These are phyloP conservation scores for Sporothrix inflata DNA, from an alignment of 2,329 filamentous ascomycete species.

Conservation along the genomic window DNA sequence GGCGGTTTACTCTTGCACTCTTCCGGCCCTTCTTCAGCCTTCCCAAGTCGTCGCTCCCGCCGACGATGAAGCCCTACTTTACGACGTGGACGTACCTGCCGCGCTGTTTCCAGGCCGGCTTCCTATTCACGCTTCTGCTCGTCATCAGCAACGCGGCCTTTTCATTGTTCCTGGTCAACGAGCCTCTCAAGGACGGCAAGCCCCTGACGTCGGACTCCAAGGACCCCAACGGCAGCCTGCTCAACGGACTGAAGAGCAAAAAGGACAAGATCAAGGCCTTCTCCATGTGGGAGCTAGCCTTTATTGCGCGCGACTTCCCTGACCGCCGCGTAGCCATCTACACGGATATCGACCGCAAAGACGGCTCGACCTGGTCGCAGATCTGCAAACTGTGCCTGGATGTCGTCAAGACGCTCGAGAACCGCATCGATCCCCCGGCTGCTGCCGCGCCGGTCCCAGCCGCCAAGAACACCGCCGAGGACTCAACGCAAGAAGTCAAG, in stretches of 20 bases:
- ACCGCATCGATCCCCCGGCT: constrained; percentile 60
- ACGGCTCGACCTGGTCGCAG: constrained; percentile 80
- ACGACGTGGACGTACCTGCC: constrained; percentile 54
- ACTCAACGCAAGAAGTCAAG: constrained; percentile 37
- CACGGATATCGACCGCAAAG: constrained; percentile 81
- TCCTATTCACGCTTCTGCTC: constrained; percentile 74
- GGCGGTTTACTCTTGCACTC: constrained; percentile 71
- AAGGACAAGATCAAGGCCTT: constrained; percentile 78
- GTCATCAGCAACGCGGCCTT: constrained; percentile 76
- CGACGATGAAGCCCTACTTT: constrained; percentile 58
- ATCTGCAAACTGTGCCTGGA: constrained; percentile 71
- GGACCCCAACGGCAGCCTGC: constrained; percentile 86
- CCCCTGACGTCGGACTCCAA: constrained; percentile 84
- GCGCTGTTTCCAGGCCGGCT: constrained; percentile 64
- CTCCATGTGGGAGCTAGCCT: constrained; percentile 86
- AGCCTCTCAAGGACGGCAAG: constrained; percentile 80
- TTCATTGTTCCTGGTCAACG: constrained; percentile 75
- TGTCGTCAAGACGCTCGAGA: constrained; percentile 68
- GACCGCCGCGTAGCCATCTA: constrained; percentile 81
- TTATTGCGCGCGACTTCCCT: constrained; percentile 75
- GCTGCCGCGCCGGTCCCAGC: constrained; percentile 39
- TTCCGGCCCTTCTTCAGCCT: constrained; percentile 76
- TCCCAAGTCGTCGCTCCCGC: constrained; percentile 69
- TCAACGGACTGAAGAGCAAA: constrained; percentile 82
- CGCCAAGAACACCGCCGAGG: constrained; percentile 30